These are phyloP conservation scores for Kregervanrija delftensis DNA, from an alignment of 805 yeast genomes.

Conservation along the genomic window DNA sequence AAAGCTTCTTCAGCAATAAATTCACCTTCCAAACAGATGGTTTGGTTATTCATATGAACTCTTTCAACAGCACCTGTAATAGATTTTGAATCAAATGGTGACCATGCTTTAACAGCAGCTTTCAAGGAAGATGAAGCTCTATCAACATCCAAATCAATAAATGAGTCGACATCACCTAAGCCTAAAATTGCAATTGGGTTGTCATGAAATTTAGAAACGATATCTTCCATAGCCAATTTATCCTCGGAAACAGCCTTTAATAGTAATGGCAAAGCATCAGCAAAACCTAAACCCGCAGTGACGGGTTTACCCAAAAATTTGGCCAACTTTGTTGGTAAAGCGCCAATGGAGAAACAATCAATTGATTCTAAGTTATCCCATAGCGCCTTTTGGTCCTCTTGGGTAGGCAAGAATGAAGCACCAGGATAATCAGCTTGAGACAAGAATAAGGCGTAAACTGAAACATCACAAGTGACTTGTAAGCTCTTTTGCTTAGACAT, in stretches of 20 bases:
- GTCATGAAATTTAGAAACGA: conserved; percentile 65
- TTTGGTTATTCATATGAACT: conserved; percentile 70
- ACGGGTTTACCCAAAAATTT: conserved; percentile 53
- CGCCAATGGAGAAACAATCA: conserved; percentile 86
- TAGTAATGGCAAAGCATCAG: conserved; percentile 76
- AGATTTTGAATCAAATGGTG: conserved; percentile 46
- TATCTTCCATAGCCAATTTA: conserved; percentile 64
- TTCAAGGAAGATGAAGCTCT: conserved; percentile 43
- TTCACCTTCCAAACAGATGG: conserved; percentile 80
- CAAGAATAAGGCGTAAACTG: conserved; percentile 71
- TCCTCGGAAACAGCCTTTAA: conserved; percentile 73
- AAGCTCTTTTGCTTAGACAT: conserved; percentile 80
- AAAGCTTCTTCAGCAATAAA: conserved; percentile 51
- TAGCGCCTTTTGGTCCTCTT: conserved; percentile 71
- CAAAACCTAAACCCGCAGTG: conserved; percentile 68
- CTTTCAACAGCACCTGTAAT: conserved; percentile 84
- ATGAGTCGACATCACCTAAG: conserved; percentile 71
- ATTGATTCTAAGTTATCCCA: conserved; percentile 70
- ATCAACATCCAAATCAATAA: conserved; percentile 79
- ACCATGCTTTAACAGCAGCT: conserved; percentile 37
- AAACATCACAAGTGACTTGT: conserved; percentile 84
- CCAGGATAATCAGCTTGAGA: conserved; percentile 66
- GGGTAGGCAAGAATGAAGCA: conserved; percentile 69
- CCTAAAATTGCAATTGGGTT: conserved; percentile 80
- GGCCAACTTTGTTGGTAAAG: conserved; percentile 67